Percentiles rank a stretch among this genome's conserved stretches.
phyloP scores from a whole-genome alignment of 768 basidiomycete species.

The Amanita phalloides region DNA sequence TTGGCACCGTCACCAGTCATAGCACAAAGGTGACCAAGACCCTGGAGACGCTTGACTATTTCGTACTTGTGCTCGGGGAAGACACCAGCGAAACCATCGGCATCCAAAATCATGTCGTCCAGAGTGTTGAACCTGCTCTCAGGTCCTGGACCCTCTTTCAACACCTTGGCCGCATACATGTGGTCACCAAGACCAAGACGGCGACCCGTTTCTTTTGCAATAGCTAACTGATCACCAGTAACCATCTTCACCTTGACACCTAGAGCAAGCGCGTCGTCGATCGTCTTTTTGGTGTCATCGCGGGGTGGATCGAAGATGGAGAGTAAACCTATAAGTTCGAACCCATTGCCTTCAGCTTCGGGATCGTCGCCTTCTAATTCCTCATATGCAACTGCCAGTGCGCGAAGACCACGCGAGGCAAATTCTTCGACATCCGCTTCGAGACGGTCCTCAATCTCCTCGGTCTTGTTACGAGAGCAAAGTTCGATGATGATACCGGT shows the following conservation, averaged over 20 bases:
- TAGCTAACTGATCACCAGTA: constrained; percentile 99
- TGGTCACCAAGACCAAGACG: constrained; percentile 97
- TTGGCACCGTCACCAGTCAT: constrained; percentile 99
- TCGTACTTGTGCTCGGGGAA: constrained; percentile 99
- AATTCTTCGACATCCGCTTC: constrained; percentile 96
- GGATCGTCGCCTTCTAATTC: constrained; percentile 76
- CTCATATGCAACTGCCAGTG: constrained; percentile 92
- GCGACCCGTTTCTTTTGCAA: constrained; percentile 98
- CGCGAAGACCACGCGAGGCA: constrained; percentile 92
- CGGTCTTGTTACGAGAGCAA: constrained; percentile 95
- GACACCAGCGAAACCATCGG: constrained; percentile 97
- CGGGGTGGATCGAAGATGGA: constrained; percentile 98
- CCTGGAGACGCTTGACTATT: constrained; percentile 97
- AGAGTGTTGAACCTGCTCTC: constrained; percentile 75
- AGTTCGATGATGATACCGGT: constrained; percentile 97
- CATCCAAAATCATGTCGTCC: constrained; percentile 99
- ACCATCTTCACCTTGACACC: constrained; percentile 99
- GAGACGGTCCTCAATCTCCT: constrained; percentile 81
- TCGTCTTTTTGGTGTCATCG: constrained; percentile 97
- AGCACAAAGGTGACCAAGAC: constrained; percentile 89
- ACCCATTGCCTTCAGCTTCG: constrained; percentile 90
- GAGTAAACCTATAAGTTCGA: constrained; percentile 94
- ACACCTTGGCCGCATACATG: constrained; percentile 99
- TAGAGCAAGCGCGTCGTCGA: constrained; percentile 91
- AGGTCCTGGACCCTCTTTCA: constrained; percentile 90